phyloP scores from a whole-genome alignment of 2,329 filamentous ascomycete species.

The Penicillium olsonii region DNA sequence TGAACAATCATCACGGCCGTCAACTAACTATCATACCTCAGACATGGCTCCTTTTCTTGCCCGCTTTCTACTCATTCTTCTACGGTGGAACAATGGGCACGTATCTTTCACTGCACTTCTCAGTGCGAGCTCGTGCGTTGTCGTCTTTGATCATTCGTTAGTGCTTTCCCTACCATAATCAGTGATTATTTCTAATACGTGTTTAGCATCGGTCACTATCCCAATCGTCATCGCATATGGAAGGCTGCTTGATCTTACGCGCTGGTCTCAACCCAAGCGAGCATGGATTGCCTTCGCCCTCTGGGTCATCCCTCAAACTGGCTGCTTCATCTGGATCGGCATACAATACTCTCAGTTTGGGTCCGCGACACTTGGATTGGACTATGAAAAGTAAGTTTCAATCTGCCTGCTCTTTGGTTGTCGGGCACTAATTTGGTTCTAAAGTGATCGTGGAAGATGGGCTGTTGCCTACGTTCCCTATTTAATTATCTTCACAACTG shows the following conservation, averaged over 20 bases:
- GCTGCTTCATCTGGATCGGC: neutral
- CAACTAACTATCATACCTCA: neutral
- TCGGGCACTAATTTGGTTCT: neutral
- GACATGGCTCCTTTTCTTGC: slow-evolving; percentile 1
- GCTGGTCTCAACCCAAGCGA: neutral
- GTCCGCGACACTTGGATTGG: neutral
- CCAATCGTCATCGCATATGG: neutral
- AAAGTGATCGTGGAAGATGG: neutral
- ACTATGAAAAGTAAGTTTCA: neutral
- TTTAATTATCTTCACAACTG: neutral
- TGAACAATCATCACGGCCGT: neutral
- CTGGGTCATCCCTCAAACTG: neutral
- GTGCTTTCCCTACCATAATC: neutral
- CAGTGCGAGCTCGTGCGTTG: neutral
- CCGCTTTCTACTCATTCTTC: slow-evolving; percentile 1
- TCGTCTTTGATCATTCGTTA: neutral
- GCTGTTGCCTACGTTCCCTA: neutral
- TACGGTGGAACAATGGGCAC: slow-evolving; percentile 1
- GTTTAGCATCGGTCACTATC: neutral
- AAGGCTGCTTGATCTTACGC: neutral
- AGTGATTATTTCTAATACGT: neutral
- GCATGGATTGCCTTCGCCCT: neutral
- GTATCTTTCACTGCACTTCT: slow-evolving; percentile 1
- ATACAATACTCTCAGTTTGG: neutral
- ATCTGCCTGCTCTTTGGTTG: neutral